Percentiles rank a stretch among this genome's conserved stretches.
Evolutionary conservation across 2,329 filamentous ascomycete genomes (phyloP).

Genomic region (Trichophyton schoenleinii): DNA sequence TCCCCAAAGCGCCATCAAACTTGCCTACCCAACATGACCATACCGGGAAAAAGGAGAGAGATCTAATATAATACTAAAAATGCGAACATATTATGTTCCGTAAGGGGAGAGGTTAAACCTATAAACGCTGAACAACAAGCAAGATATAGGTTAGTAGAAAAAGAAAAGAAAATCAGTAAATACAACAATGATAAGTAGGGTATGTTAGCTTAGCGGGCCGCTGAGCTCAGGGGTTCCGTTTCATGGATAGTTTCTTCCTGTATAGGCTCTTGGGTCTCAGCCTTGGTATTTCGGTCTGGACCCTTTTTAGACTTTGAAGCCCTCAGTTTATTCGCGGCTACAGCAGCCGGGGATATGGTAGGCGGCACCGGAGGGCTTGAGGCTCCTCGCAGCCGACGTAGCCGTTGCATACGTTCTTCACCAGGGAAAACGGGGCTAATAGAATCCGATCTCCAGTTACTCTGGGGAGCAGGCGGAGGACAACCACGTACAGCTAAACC

Average conservation of each 20-base stretch:
- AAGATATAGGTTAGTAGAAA: neutral
- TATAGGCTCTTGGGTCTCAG: neutral
- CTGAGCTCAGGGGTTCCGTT: neutral
- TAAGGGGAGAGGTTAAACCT: neutral
- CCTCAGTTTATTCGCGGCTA: neutral
- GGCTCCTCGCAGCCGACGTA: slow-evolving; percentile 9
- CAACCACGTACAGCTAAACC: slow-evolving; percentile 6
- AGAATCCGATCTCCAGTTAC: slow-evolving; percentile 12
- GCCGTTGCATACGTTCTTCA: slow-evolving; percentile 8
- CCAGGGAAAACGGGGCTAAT: slow-evolving; percentile 9
- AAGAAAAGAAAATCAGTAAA: neutral
- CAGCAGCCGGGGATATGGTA: neutral
- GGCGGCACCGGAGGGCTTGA: neutral
- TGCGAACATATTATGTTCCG: neutral
- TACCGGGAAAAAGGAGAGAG: neutral
- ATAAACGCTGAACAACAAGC: neutral
- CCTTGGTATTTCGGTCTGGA: neutral
- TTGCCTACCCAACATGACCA: neutral
- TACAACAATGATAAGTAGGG: neutral
- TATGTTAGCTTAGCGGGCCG: neutral
- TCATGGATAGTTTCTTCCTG: neutral
- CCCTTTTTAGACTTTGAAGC: neutral
- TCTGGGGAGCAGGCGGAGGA: slow-evolving; percentile 1
- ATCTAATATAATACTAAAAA: neutral
- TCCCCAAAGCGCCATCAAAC: neutral